These are phyloP conservation scores for Comarum palustre DNA, from an alignment of 306 rosid genomes.

Conservation along the genomic window DNA sequence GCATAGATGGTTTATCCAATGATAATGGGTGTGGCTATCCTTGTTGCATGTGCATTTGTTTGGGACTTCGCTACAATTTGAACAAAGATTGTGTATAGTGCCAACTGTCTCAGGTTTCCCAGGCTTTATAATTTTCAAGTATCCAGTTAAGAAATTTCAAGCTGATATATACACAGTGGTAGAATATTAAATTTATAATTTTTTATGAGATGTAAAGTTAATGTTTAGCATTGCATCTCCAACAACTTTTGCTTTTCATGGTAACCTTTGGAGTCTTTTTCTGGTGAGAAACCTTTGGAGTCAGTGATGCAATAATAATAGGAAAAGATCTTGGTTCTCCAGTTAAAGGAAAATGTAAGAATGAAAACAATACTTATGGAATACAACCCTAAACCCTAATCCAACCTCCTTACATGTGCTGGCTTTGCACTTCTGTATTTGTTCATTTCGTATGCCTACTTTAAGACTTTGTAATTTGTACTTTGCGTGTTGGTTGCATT, in stretches of 20 bases:
- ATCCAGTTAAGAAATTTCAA: neutral
- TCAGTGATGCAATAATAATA: neutral
- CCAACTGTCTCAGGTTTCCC: slow-evolving; percentile 7
- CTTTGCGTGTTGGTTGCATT: neutral
- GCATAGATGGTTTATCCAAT: neutral
- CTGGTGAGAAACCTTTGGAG: neutral
- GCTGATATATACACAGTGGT: neutral
- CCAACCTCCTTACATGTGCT: neutral
- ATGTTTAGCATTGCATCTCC: neutral
- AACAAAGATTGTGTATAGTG: neutral
- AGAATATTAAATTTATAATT: neutral
- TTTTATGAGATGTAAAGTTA: neutral
- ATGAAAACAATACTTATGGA: neutral
- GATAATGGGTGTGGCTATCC: neutral
- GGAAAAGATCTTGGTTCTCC: neutral
- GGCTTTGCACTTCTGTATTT: neutral
- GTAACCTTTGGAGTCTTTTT: no score
- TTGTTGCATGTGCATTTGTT: neutral
- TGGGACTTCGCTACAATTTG: neutral
- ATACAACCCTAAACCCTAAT: neutral
- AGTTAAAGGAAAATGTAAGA: neutral
- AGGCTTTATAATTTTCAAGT: neutral
- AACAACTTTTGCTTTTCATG: neutral
- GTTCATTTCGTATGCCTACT: neutral
- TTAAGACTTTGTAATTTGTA: neutral